Evolutionary conservation across 2,329 filamentous ascomycete species (phyloP), one percentile per base, ranked within the genome.

Genomic region (Penicillium fuscoglaucum): DNA sequence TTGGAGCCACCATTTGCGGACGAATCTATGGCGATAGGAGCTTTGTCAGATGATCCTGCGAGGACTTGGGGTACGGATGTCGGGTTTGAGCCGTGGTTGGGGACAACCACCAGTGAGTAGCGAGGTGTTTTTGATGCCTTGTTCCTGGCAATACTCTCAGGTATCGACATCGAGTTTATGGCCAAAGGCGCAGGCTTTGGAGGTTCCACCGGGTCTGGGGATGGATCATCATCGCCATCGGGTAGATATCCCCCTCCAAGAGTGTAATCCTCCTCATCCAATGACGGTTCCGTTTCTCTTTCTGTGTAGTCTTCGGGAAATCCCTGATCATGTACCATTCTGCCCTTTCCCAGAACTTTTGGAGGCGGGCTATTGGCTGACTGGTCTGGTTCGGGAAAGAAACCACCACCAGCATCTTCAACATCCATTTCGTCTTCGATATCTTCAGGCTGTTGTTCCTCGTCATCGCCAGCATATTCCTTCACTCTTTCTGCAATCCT

Each of bases 401-500:
- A 79, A 1, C 76, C 77, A 31, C 76, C 76, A 12, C 70, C 75
- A 9, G 40, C 24, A 37, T 66, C 68, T 24, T 70, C 66, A 33
- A 66, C 59, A 39, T 64, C 76, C 46, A 69, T 65, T 6, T 70
- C 78, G 31, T 73, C 71, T 8, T 73, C 71, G 26, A 73, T 76
- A 47, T 76, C 62, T 43, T 76, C 76, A 47, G 76, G 74, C 43
- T 71, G 70, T 21, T 69, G 70, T 26, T 73, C 70, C 29, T 76
- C 72, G 26, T 70, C 68, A 52, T 76, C 71, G 51, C 68, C 62
- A 8, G 70, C 74, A 67, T 85, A 84, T 29, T 76, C 83, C 72
- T 87, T 89, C 37, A 96, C 86, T 59, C 89, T 82, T 71, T 93
- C 86, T 31, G 87, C 82, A 43, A 97, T 90, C 45, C 84, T 81